Evolutionary conservation across 257 asterid genomes (phyloP).

Genomic region (Striga asiatica): DNA sequence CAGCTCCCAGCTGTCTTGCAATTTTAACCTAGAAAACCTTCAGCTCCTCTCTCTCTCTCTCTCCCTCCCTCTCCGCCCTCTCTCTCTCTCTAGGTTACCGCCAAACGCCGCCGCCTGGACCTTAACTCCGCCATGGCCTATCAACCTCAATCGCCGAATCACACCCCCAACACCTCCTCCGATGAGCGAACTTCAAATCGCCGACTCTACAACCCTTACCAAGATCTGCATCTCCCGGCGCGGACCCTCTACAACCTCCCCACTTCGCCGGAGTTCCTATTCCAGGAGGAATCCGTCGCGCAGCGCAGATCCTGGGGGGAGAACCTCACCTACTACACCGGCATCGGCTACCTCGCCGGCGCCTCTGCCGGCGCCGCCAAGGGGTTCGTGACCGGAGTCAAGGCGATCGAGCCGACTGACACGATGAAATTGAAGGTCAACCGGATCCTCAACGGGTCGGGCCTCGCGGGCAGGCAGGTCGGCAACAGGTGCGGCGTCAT

Average conservation of each 20-base stretch:
- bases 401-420: conserved; percentile 61
- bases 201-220: conserved; percentile 88
- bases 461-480: conserved; percentile 55
- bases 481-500: conserved; percentile 80
- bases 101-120: neutral
- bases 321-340: conserved; percentile 81
- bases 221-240: conserved; percentile 52
- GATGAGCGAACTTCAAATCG: conserved; percentile 35
- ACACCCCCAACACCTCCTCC: conserved; percentile 5
- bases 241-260: conserved; percentile 64
- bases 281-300: conserved; percentile 58
- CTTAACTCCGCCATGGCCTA: conserved; percentile 43
- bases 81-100: neutral
- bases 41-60: conserved; percentile 1
- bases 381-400: conserved; percentile 59
- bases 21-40: conserved; percentile 16
- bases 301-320: conserved; percentile 98
- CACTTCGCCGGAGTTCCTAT: conserved; percentile 73
- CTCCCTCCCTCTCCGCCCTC: neutral
- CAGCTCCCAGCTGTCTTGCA: neutral
- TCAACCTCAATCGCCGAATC: conserved; percentile 47
- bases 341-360: conserved; percentile 69
- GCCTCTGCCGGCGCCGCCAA: conserved; percentile 55
- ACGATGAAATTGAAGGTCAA: conserved; percentile 66
- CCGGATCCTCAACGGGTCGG: conserved; percentile 76